These are phyloP conservation scores for Schizosaccharomyces lindneri DNA, from an alignment of 805 yeast species.

Conservation along the genomic window DNA sequence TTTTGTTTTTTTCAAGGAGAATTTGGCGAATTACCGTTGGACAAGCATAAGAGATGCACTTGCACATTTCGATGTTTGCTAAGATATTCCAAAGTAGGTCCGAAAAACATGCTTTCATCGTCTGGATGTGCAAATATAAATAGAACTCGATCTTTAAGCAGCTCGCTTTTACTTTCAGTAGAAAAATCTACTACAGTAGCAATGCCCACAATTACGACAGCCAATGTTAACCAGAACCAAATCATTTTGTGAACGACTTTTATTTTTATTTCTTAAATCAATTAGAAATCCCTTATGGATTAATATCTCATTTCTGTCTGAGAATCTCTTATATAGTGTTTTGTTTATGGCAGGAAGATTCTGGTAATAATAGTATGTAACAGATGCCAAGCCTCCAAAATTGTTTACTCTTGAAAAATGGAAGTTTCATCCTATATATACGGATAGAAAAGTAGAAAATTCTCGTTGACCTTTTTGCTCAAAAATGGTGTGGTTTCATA, in stretches of 20 bases:
- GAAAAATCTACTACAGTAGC: neutral
- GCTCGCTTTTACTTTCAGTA: neutral
- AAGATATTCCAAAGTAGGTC: conserved; percentile 45
- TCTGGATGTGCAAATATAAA: conserved; percentile 85
- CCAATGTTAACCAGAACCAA: neutral
- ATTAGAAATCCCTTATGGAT: no score
- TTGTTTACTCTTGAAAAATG: no score
- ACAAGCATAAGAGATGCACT: conserved; percentile 17
- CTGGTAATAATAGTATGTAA: no score
- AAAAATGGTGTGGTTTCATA: no score
- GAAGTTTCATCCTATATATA: no score
- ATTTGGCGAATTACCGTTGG: conserved; percentile 21
- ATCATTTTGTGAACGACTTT: neutral
- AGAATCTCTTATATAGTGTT: no score
- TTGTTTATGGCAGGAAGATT: no score
- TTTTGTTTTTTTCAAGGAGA: neutral
- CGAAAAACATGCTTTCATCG: conserved; percentile 93
- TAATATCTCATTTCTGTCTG: no score
- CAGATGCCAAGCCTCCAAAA: no score
- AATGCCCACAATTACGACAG: neutral
- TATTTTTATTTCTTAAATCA: no score
- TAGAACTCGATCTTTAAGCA: conserved; percentile 2
- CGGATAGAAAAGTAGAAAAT: no score
- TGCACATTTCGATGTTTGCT: conserved; percentile 7
- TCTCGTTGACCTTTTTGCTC: no score